These are phyloP conservation scores for Spiromastix sp. DNA, from an alignment of 2,329 filamentous ascomycete genomes.

Conservation along the genomic window DNA sequence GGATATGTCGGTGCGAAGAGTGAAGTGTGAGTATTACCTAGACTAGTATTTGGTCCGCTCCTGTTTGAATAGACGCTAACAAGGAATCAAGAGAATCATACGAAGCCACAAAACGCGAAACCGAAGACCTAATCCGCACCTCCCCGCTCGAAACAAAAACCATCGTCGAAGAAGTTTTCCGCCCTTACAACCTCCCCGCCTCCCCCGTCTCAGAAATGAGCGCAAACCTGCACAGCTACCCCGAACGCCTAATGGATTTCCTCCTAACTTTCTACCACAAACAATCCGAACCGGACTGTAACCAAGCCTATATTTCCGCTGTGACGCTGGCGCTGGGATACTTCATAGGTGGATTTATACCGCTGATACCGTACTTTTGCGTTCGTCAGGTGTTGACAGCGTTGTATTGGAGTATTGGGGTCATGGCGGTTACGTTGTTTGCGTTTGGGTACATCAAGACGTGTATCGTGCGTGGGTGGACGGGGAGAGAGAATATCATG, in stretches of 20 bases:
- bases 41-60: neutral
- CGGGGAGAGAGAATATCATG: constrained; percentile 35
- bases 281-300: constrained; percentile 33
- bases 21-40: constrained; percentile 34
- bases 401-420: constrained; percentile 38
- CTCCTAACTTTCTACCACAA: constrained; percentile 40
- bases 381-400: constrained; percentile 35
- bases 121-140: constrained; percentile 28
- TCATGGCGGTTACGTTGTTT: constrained; percentile 32
- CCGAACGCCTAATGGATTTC: constrained; percentile 34
- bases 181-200: constrained; percentile 29
- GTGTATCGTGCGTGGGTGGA: constrained; percentile 36
- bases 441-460: constrained; percentile 36
- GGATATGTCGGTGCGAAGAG: constrained; percentile 38
- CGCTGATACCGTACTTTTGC: constrained; percentile 60
- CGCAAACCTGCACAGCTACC: constrained; percentile 25
- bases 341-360: constrained; percentile 60
- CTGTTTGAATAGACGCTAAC: neutral
- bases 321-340: constrained; percentile 59
- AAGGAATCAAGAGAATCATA: constrained; percentile 32
- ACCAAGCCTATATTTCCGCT: constrained; percentile 43
- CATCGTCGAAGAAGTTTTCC: constrained; percentile 33
- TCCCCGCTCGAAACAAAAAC: constrained; percentile 26
- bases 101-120: constrained; percentile 34
- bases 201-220: constrained; percentile 26